A percentile compares a stretch with the other conserved stretches of the same genome.
phyloP scores from a whole-genome alignment of 208 protist species.

The Crithidia thermophila region DNA sequence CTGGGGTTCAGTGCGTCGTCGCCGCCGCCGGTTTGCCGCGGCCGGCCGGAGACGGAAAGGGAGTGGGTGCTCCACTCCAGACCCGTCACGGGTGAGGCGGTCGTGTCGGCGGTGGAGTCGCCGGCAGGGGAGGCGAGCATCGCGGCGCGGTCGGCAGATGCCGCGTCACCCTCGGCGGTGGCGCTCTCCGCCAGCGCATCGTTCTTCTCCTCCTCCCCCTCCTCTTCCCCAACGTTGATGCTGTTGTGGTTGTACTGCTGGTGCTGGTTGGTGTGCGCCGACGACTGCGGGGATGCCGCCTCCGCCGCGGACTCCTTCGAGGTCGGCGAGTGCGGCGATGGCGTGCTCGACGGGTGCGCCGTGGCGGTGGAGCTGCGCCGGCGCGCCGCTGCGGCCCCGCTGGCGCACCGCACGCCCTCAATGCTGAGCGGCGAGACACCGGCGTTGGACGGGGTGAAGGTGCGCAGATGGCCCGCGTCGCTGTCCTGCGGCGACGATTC shows the following conservation, averaged over 20 bases:
- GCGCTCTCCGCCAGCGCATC: too few relatives aligned
- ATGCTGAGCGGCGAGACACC: conserved; percentile 10
- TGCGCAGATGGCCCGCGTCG: background rate
- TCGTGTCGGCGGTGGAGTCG: background rate
- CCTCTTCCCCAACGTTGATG: too few relatives aligned
- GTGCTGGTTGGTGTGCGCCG: too few relatives aligned
- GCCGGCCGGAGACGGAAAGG: background rate
- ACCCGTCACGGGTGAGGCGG: background rate
- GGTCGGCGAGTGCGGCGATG: too few relatives aligned
- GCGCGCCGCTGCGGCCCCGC: background rate
- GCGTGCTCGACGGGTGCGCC: conserved; percentile 8
- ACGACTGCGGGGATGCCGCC: too few relatives aligned
- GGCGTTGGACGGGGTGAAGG: background rate
- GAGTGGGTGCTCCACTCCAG: conserved; percentile 19
- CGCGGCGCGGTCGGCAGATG: background rate
- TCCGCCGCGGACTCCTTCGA: too few relatives aligned
- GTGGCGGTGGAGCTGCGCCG: background rate
- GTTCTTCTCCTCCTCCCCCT: too few relatives aligned
- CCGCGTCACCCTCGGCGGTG: too few relatives aligned
- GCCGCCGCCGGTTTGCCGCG: background rate
- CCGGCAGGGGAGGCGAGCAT: background rate
- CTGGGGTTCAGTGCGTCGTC: too few relatives aligned
- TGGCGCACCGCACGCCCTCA: background rate
- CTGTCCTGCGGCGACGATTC: background rate
- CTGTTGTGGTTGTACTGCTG: too few relatives aligned